phyloP scores from a whole-genome alignment of 2,329 filamentous ascomycete genomes.

The Aurifilum marmelostoma region DNA sequence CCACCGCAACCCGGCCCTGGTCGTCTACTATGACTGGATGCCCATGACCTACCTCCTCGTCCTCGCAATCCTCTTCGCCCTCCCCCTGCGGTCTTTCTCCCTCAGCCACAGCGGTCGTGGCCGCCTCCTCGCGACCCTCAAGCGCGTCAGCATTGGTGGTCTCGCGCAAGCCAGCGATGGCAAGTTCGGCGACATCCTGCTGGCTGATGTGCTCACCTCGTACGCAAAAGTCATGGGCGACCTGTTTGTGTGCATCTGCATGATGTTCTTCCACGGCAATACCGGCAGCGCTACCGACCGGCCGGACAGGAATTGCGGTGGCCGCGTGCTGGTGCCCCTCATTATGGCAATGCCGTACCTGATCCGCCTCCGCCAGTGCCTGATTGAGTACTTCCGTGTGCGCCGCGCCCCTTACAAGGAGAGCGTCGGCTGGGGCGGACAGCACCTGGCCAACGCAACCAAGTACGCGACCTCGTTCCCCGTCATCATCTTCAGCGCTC shows the following conservation, averaged over 20 bases:
- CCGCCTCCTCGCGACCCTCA: constrained; percentile 75
- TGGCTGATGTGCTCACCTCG: constrained; percentile 92
- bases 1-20: constrained; percentile 67
- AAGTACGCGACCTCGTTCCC: constrained; percentile 97
- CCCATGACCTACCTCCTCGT: constrained; percentile 82
- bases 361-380: constrained; percentile 88
- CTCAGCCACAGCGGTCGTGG: constrained; percentile 71
- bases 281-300: constrained; percentile 75
- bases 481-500: constrained; percentile 78
- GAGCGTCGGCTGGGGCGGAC: constrained; percentile 72
- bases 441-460: constrained; percentile 88
- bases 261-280: constrained; percentile 70
- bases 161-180: constrained; percentile 85
- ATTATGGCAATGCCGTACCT: constrained; percentile 81
- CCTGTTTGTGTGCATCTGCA: constrained; percentile 85
- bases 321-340: constrained; percentile 76
- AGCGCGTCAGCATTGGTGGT: constrained; percentile 80
- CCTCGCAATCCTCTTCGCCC: constrained; percentile 70
- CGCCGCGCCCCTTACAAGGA: constrained; percentile 58
- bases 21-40: constrained; percentile 80
- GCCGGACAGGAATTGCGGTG: constrained; percentile 82
- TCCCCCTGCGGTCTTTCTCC: constrained; percentile 67
- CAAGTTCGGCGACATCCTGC: constrained; percentile 91
- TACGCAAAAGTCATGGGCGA: constrained; percentile 93
- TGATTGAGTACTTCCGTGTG: constrained; percentile 84